Base-by-base conservation (phyloP, 345 rosid genomes). In the Brassica cretica region DNA sequence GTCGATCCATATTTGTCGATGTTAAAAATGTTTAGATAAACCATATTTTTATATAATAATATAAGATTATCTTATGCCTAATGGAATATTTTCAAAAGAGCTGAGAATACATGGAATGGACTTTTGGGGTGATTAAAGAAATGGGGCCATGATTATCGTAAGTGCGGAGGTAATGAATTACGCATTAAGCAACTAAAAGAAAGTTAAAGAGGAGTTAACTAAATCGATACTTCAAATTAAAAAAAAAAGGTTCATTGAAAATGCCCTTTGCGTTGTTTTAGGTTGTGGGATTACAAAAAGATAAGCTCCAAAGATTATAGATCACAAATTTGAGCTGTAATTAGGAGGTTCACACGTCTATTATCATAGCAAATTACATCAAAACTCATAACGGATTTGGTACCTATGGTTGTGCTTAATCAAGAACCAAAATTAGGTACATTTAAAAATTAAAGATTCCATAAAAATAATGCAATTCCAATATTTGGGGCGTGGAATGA, bases 151-250 rank as follows among this genome's bases (percentile, higher is more conserved):
- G 76, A 64, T 80, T 70, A 70, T 61, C 67, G 79, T 64, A 64
- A 80, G 72, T 74, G 78, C 78, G 66, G 7, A 62, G n/a, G 79
- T 56, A 74, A 70, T 79, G 46, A 74, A 56, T 70, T 64, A 21
- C 82, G 66, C 67, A 79, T 69, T 73, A 74, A 74, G 65, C 14
- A 75, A 53, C 29, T 11, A 4, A 9, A 9, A 53, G 65, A 68
- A 62, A 6, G 64, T 10, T 46, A 62, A 35, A 68, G 72, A 71
- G 15, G 25, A 30, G 62, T 69, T 69, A 74, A 74, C 30, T 29
- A 59, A 78, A 66, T 30, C 18, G 2, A 56, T 6, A 44, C 51
- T 8, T n/a, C 60, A 12, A 11, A 27, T 8, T 11, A 5, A 5
- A 27, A 5, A 10, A 10, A 16, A 68, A 25, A 73, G 44, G 18